These are phyloP conservation scores for Corynespora cassiicola DNA, from an alignment of 2,329 filamentous ascomycete genomes.

Conservation along the genomic window DNA sequence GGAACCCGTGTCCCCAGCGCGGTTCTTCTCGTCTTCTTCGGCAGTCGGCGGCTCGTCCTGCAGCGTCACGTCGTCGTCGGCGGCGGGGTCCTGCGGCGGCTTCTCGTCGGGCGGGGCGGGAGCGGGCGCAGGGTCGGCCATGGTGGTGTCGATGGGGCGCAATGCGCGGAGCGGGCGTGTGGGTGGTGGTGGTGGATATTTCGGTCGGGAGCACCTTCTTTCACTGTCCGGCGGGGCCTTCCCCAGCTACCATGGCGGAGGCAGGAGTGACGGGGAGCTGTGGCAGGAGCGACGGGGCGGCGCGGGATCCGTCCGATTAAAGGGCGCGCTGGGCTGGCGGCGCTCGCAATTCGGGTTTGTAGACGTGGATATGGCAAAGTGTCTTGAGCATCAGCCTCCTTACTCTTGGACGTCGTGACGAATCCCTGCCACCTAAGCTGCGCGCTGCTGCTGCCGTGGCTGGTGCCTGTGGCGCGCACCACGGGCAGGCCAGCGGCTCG, in stretches of 20 bases:
- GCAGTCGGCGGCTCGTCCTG: constrained; percentile 15
- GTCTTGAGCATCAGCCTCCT: constrained; percentile 36
- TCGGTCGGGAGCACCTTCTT: constrained; percentile 20
- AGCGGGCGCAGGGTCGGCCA: constrained; percentile 40
- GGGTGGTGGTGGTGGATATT: constrained; percentile 19
- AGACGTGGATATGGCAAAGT: constrained; percentile 34
- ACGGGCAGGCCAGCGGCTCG: not conserved
- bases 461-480: constrained; percentile 1
- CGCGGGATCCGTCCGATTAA: constrained; percentile 1
- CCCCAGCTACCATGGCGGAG: constrained; percentile 32
- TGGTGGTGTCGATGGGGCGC: too few species aligned
- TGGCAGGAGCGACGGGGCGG: constrained; percentile 10
- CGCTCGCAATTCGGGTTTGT: constrained; percentile 6
- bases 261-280: constrained; percentile 10
- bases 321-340: not conserved
- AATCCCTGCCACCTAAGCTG: constrained; percentile 21
- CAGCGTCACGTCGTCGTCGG: constrained; percentile 14
- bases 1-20: constrained; percentile 20
- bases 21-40: constrained; percentile 15
- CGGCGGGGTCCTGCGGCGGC: too few species aligned
- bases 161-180: too few species aligned
- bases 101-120: constrained; percentile 18
- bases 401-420: constrained; percentile 19
- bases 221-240: constrained; percentile 24
- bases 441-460: constrained; percentile 13